These are phyloP conservation scores for Fistulinella prunicolor DNA, from an alignment of 768 basidiomycete genomes.

Conservation along the genomic window DNA sequence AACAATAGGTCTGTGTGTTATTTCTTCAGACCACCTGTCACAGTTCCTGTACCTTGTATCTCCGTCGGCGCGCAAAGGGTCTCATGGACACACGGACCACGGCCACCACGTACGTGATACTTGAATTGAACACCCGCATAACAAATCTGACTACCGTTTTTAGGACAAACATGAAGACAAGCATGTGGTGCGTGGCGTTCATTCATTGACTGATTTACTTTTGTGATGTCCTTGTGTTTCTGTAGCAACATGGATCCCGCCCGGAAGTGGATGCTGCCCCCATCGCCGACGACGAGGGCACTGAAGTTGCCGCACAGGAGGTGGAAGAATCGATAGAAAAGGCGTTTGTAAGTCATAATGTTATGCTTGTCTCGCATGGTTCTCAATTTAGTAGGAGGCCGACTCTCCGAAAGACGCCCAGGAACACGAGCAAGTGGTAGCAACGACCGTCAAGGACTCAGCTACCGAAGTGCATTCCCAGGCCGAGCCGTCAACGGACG, in stretches of 20 bases:
- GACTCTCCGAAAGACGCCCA: conserved; percentile 35
- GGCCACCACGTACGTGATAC: conserved; percentile 21
- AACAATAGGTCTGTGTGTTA: background rate
- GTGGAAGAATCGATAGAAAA: conserved; percentile 30
- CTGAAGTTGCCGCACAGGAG: conserved; percentile 26
- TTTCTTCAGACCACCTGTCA: background rate
- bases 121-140: background rate
- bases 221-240: conserved; percentile 2
- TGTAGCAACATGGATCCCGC: conserved; percentile 19
- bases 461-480: background rate
- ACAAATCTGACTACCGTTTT: conserved; percentile 12
- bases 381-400: conserved; percentile 20
- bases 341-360: conserved; percentile 20
- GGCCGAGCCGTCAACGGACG: background rate
- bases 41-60: conserved; percentile 33
- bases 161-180: conserved; percentile 16
- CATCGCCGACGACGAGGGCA: conserved; percentile 32
- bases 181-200: conserved; percentile 15
- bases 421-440: conserved; percentile 23
- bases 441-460: conserved; percentile 3
- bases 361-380: background rate
- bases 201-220: background rate
- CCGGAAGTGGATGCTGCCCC: conserved; percentile 7
- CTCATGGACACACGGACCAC: conserved; percentile 23
- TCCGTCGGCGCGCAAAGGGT: conserved; percentile 25